Percentiles rank a stretch among this genome's conserved stretches.
phyloP scores from a whole-genome alignment of 495 filamentous ascomycete genomes.

The Mytilinidion resinicola region DNA sequence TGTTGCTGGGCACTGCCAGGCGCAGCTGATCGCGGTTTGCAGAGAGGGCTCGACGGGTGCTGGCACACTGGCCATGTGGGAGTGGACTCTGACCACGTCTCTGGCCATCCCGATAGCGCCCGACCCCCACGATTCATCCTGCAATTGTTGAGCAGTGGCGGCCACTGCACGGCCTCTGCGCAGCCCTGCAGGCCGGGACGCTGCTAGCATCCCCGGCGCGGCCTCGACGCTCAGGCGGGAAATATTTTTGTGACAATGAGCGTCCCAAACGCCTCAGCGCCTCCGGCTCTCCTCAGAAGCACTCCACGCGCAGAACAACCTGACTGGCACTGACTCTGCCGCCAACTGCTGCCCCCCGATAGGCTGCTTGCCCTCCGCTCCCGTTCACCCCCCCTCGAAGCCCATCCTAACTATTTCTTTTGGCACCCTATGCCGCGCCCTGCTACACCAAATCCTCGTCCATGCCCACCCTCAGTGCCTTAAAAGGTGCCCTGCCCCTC shows the following conservation, averaged over 20 bases:
- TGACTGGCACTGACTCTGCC: slow-evolving; percentile 3
- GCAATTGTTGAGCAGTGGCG: background rate
- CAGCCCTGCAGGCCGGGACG: background rate
- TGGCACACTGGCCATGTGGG: too few species aligned
- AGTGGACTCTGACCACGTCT: too few species aligned
- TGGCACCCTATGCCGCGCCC: slow-evolving; percentile 18
- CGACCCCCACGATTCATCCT: background rate
- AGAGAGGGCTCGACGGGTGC: too few species aligned
- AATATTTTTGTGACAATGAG: slow-evolving; percentile 22
- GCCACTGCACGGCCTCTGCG: background rate
- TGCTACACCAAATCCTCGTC: slow-evolving; percentile 11
- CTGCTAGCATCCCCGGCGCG: too few species aligned
- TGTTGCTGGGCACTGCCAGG: too few species aligned
- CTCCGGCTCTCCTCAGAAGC: slow-evolving; percentile 22
- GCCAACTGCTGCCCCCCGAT: slow-evolving; percentile 14
- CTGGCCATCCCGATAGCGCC: too few species aligned
- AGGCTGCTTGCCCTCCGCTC: slow-evolving; percentile 1
- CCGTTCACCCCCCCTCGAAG: slow-evolving; percentile 4
- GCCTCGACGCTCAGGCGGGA: background rate
- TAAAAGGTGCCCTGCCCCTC: slow-evolving; percentile 19
- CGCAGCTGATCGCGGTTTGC: too few species aligned
- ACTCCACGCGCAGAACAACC: background rate
- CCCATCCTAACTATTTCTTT: slow-evolving; percentile 19
- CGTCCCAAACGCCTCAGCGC: background rate
- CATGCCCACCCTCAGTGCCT: slow-evolving; percentile 24